These are phyloP conservation scores for Arthonia radiata DNA, from an alignment of 495 filamentous ascomycete genomes.

Conservation along the genomic window DNA sequence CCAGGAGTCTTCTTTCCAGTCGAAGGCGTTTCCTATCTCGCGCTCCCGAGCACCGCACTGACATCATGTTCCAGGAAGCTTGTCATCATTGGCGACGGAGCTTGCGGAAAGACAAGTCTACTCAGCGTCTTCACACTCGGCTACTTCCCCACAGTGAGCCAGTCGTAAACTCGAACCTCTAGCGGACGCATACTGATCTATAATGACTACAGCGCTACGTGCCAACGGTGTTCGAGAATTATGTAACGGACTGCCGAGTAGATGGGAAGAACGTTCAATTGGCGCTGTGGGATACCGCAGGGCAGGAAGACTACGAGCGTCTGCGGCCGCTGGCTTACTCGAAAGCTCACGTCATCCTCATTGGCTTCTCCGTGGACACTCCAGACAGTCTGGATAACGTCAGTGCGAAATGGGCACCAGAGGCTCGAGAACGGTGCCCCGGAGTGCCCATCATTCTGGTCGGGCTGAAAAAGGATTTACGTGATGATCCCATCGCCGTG, in stretches of 20 bases:
- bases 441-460: slow-evolving; percentile 89
- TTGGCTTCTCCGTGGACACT: slow-evolving; percentile 87
- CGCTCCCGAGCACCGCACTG: neutral
- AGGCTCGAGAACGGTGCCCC: slow-evolving; percentile 85
- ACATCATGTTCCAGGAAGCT: slow-evolving; percentile 43
- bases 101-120: slow-evolving; percentile 94
- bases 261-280: slow-evolving; percentile 23
- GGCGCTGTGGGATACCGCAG: slow-evolving; percentile 22
- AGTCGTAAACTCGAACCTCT: too few species aligned
- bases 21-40: slow-evolving; percentile 1
- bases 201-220: slow-evolving; percentile 2
- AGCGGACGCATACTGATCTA: too few species aligned
- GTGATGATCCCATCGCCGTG: slow-evolving; percentile 75
- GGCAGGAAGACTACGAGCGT: slow-evolving; percentile 28
- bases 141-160: slow-evolving; percentile 87
- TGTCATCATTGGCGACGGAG: slow-evolving; percentile 96
- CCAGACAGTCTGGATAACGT: slow-evolving; percentile 96
- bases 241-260: slow-evolving; percentile 21
- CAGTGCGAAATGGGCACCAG: slow-evolving; percentile 97
- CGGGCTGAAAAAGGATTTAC: slow-evolving; percentile 91
- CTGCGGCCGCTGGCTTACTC: slow-evolving; percentile 89
- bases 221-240: slow-evolving; percentile 22
- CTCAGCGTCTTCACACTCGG: slow-evolving; percentile 95
- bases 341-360: slow-evolving; percentile 90
- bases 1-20: neutral